These are phyloP conservation scores for Aspergillus ellipticus DNA, from an alignment of 495 filamentous ascomycete species.

Conservation along the genomic window DNA sequence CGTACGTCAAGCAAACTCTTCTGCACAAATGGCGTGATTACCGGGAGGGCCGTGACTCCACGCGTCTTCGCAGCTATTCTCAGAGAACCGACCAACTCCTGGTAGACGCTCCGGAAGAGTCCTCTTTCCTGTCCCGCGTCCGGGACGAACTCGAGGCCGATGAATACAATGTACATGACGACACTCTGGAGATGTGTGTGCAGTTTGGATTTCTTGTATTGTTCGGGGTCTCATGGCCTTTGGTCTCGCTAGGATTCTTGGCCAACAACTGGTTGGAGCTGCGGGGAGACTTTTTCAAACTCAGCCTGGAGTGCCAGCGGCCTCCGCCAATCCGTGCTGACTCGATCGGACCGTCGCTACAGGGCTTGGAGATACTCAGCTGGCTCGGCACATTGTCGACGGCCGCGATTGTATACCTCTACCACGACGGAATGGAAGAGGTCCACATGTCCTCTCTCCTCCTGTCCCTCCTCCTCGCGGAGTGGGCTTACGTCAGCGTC, in stretches of 20 bases:
- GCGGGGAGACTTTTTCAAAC: constrained; percentile 88
- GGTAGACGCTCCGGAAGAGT: constrained; percentile 63
- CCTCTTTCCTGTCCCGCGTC: constrained; percentile 69
- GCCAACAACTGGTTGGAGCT: constrained; percentile 95
- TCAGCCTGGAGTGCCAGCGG: constrained; percentile 80
- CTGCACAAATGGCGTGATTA: constrained; percentile 40
- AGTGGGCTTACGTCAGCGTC: constrained; percentile 75
- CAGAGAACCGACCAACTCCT: constrained; percentile 26
- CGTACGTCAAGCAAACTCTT: constrained; percentile 67
- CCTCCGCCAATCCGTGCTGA: constrained; percentile 86
- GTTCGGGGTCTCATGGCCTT: constrained; percentile 89
- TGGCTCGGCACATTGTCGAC: constrained; percentile 88
- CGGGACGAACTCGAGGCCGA: constrained; percentile 77
- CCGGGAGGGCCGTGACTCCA: constrained; percentile 15
- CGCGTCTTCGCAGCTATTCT: constrained; percentile 24
- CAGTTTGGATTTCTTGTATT: constrained; percentile 73
- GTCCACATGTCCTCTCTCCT: constrained; percentile 72
- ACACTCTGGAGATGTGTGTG: constrained; percentile 44
- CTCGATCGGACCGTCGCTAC: constrained; percentile 88
- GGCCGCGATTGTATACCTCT: constrained; percentile 81
- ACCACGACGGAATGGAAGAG: constrained; percentile 57
- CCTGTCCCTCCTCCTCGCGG: constrained; percentile 73
- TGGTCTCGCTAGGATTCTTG: constrained; percentile 81
- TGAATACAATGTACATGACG: constrained; percentile 70
- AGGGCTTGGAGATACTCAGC: constrained; percentile 76